Evolutionary conservation across 441 rosid genomes (phyloP), one percentile per base, ranked within the genome.

Genomic region (Croton laevigatus): DNA sequence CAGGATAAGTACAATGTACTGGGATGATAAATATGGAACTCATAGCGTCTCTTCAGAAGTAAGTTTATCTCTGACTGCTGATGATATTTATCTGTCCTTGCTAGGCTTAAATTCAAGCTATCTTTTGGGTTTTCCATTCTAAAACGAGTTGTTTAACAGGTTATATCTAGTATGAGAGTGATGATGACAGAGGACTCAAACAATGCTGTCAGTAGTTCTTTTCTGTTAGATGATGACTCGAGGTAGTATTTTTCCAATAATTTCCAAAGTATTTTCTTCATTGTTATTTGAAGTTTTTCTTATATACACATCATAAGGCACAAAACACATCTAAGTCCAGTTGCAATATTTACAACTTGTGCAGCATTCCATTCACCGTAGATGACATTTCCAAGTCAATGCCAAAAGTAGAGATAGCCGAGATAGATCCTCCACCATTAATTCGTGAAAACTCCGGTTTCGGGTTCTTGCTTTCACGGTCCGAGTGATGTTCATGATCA

Each of bases 21-120:
- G 98, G 99, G 99, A 95, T 79, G 99, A 92, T 83, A 95, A 95
- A 76, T 95, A 90, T 58, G 98, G 97, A 63, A 92, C 98, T 2
- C 99, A 88, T 54, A 95, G 92, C 38, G 98, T 92, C 58, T 91
- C 97, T 53, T 88, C 98, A 51, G 99, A 94, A 51, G 99, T 94
- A 85, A 86, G 97, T 73, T 65, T 12, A 46, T 27, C 45, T 68
- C 12, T 9, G 51, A 22, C 65, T 58, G 5, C 59, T 49, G 14
- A 38, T 57, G 40, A 52, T 44, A 51, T 55, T 62, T 32, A 23
- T 74, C 71, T 52, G 3, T 66, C 64, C 6, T 59, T 63, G 34
- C 27, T 40, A 48, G 8, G 11, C 32, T 60, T 46, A n/a, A 27
- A 44, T 51, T 58, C 72, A 60, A 32, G 19, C 27, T 3, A 48